Conservation (phyloP, 495 filamentous ascomycete species). For the Lepidopterella palustris region DNA sequence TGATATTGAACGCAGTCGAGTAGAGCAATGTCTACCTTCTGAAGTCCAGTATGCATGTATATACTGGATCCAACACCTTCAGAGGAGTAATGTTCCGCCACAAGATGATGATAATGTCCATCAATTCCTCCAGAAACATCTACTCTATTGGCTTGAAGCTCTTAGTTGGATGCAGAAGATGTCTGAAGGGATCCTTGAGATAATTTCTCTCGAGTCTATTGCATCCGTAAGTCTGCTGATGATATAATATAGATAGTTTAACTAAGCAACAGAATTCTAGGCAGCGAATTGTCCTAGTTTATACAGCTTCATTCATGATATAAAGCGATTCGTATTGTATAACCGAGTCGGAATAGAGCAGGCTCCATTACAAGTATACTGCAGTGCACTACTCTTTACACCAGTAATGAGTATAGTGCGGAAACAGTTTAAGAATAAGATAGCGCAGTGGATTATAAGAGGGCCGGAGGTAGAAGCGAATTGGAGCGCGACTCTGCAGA, state of each 20-base stretch:
- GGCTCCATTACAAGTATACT: slow-evolving; percentile 31
- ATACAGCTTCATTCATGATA: too few species aligned
- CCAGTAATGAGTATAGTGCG: slow-evolving; percentile 21
- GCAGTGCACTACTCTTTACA: slow-evolving; percentile 34
- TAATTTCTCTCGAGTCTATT: too few species aligned
- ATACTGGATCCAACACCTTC: too few species aligned
- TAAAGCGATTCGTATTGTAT: slow-evolving; percentile 33
- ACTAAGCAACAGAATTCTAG: too few species aligned
- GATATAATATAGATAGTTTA: too few species aligned
- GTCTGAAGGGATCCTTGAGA: too few species aligned
- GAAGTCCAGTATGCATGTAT: not conserved
- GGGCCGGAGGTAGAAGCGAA: not conserved
- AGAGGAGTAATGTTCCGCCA: slow-evolving; percentile 5
- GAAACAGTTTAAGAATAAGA: not conserved
- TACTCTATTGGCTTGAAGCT: too few species aligned
- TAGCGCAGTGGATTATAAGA: not conserved
- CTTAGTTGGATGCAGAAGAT: too few species aligned
- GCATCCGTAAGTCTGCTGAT: too few species aligned
- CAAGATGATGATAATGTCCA: not conserved
- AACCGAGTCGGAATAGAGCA: slow-evolving; percentile 22
- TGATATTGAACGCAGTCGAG: too few species aligned
- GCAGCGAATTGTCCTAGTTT: too few species aligned
- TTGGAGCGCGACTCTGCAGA: not conserved
- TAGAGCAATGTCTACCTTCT: not conserved
- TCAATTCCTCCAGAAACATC: not conserved